These are phyloP conservation scores for Taxillus chinensis DNA, from an alignment of 164 flowering plant species.

Conservation along the genomic window DNA sequence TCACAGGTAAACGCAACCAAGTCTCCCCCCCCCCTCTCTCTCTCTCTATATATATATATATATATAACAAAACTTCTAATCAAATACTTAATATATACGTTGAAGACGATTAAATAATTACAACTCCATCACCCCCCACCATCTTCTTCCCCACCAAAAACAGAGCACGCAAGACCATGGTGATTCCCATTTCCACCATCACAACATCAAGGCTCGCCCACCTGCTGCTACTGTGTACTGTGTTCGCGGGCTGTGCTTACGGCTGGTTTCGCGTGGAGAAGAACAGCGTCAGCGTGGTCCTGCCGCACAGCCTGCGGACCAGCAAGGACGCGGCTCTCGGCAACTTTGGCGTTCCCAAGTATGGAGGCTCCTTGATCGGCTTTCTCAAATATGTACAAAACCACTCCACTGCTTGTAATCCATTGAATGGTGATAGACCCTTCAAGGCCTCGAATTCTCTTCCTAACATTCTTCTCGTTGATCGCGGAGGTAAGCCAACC, in stretches of 20 bases:
- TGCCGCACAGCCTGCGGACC: conserved; percentile 30
- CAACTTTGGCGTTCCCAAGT: conserved; percentile 81
- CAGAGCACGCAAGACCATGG: too few relatives aligned
- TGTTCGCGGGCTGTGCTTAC: conserved; percentile 2
- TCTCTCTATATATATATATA: too few relatives aligned
- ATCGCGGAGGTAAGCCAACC: conserved; percentile 71
- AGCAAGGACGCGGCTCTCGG: conserved; percentile 71
- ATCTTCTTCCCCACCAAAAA: too few relatives aligned
- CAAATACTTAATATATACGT: too few relatives aligned
- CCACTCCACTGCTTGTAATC: conserved; percentile 31
- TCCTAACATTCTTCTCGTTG: conserved; percentile 63
- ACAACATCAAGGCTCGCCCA: too few relatives aligned
- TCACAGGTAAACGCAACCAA: too few relatives aligned
- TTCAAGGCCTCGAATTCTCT: conserved; percentile 36
- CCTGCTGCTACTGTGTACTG: neutral
- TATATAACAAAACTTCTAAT: too few relatives aligned
- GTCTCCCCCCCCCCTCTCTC: too few relatives aligned
- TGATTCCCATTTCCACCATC: too few relatives aligned
- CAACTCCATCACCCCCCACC: too few relatives aligned
- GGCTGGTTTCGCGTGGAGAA: conserved; percentile 73
- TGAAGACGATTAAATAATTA: too few relatives aligned
- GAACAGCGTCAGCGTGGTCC: conserved; percentile 48
- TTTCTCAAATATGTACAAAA: conserved; percentile 50
- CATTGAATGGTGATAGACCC: conserved; percentile 35
- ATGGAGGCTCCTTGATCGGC: conserved; percentile 71